Evolutionary conservation across 805 yeast species (phyloP).

Genomic region (Lachancea waltii): DNA sequence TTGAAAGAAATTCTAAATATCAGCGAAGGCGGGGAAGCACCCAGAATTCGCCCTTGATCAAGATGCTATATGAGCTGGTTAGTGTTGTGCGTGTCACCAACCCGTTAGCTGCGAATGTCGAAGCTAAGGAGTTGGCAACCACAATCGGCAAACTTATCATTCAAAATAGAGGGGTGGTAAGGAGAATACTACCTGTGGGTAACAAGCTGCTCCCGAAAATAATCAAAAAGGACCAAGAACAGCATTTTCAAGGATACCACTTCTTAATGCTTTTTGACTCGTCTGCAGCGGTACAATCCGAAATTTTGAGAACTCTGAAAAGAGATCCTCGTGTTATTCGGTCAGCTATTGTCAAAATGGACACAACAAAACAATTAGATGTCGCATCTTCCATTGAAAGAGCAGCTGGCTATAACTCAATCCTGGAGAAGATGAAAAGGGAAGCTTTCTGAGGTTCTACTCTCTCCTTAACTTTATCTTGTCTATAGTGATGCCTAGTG

Average conservation of each 20-base stretch:
- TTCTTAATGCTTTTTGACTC: conserved; percentile 84
- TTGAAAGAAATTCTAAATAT: no score
- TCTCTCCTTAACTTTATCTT: conserved; percentile 1
- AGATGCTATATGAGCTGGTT: conserved; percentile 82
- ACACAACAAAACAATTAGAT: conserved; percentile 45
- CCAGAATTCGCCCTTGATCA: no score
- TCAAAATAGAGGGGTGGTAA: conserved; percentile 88
- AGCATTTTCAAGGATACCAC: conserved; percentile 85
- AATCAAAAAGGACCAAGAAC: conserved; percentile 77
- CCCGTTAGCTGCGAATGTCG: conserved; percentile 45
- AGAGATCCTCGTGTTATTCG: conserved; percentile 89
- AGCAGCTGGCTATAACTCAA: conserved; percentile 26
- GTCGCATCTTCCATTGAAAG: conserved; percentile 53
- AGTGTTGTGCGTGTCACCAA: conserved; percentile 81
- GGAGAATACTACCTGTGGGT: conserved; percentile 77
- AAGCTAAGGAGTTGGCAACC: conserved; percentile 55
- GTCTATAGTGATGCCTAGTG: conserved; percentile 7
- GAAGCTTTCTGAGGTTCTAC: conserved; percentile 1
- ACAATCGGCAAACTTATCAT: conserved; percentile 80
- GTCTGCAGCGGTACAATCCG: conserved; percentile 79
- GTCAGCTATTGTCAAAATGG: conserved; percentile 61
- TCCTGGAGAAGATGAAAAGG: conserved; percentile 19
- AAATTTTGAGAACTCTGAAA: conserved; percentile 69
- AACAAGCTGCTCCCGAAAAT: conserved; percentile 72
- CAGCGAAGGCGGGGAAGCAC: no score